These are phyloP conservation scores for Pythium vanterpoolii DNA, from an alignment of 352 stramenopile genomes.

Conservation along the genomic window DNA sequence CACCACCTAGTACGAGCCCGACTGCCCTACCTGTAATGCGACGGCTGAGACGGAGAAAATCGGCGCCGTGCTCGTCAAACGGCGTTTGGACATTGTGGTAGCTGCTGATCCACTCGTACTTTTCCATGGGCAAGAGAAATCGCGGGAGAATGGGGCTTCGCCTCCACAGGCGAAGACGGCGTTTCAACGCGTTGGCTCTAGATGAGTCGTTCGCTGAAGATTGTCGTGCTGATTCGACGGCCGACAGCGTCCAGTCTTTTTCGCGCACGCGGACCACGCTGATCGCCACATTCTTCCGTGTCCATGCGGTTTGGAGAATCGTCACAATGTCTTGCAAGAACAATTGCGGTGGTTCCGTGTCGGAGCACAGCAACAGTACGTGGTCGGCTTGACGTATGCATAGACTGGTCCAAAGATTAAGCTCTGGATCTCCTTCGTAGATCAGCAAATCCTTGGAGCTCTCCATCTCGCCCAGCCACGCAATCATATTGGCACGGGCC, in stretches of 20 bases:
- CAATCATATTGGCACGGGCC: slow-evolving; percentile 57
- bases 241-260: slow-evolving; percentile 68
- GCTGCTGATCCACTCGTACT: slow-evolving; percentile 83
- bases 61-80: slow-evolving; percentile 64
- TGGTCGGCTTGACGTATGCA: slow-evolving; percentile 85
- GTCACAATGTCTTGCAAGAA: slow-evolving; percentile 71
- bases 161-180: slow-evolving; percentile 52
- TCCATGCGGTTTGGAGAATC: slow-evolving; percentile 67
- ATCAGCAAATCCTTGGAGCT: slow-evolving; percentile 75
- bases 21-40: slow-evolving; percentile 91
- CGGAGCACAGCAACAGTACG: slow-evolving; percentile 78
- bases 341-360: slow-evolving; percentile 56
- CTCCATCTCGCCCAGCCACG: slow-evolving; percentile 83
- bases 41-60: slow-evolving; percentile 86
- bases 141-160: slow-evolving; percentile 57
- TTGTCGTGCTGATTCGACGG: slow-evolving; percentile 43
- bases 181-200: slow-evolving; percentile 49
- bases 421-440: slow-evolving; percentile 68
- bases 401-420: slow-evolving; percentile 79
- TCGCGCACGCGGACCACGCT: slow-evolving; percentile 79
- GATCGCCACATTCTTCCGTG: slow-evolving; percentile 66
- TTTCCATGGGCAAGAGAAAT: slow-evolving; percentile 77
- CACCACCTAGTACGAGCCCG: slow-evolving; percentile 92
- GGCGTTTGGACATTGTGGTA: slow-evolving; percentile 85
- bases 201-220: slow-evolving; percentile 46